A percentile compares a stretch with the other conserved stretches of the same genome.
These are phyloP conservation scores for Ilyonectria robusta DNA, from an alignment of 2,329 filamentous ascomycete genomes.

Conservation along the genomic window DNA sequence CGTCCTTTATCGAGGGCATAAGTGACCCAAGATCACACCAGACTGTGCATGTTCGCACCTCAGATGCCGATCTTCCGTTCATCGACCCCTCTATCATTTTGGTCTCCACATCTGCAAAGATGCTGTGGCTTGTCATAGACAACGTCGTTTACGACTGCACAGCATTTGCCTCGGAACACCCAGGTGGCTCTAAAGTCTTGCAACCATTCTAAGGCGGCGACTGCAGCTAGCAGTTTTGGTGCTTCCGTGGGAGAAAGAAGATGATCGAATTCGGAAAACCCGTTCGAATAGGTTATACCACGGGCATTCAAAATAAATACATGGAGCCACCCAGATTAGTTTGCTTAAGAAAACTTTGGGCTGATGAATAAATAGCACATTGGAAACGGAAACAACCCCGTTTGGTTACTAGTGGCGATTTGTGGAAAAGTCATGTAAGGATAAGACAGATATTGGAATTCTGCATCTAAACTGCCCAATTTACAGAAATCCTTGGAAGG, in stretches of 20 bases:
- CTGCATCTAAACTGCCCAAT: background rate
- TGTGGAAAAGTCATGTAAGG: too few species aligned
- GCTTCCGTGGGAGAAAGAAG: constrained; percentile 25
- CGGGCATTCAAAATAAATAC: constrained; percentile 6
- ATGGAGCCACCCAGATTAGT: constrained; percentile 9
- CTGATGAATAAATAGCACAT: background rate
- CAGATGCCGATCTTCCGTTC: background rate
- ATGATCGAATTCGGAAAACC: constrained; percentile 14
- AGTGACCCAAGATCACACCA: constrained; percentile 1
- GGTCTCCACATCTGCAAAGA: background rate
- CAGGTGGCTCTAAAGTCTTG: constrained; percentile 4
- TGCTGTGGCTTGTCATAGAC: constrained; percentile 15
- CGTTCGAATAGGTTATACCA: constrained; percentile 21
- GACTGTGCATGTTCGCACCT: background rate
- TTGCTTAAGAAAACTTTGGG: background rate
- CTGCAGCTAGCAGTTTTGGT: constrained; percentile 32
- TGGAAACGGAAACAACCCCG: too few species aligned
- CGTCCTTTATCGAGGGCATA: background rate
- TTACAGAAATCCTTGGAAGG: constrained; percentile 26
- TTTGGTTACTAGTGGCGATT: too few species aligned
- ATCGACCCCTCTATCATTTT: background rate
- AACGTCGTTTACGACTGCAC: constrained; percentile 17
- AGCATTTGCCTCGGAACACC: constrained; percentile 1
- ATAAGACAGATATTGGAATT: too few species aligned
- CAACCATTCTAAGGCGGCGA: constrained; percentile 11